A percentile compares a stretch with the other conserved stretches of the same genome.
These are phyloP conservation scores for Aspergillus thermomutatus DNA, from an alignment of 2,329 filamentous ascomycete species.

Conservation along the genomic window DNA sequence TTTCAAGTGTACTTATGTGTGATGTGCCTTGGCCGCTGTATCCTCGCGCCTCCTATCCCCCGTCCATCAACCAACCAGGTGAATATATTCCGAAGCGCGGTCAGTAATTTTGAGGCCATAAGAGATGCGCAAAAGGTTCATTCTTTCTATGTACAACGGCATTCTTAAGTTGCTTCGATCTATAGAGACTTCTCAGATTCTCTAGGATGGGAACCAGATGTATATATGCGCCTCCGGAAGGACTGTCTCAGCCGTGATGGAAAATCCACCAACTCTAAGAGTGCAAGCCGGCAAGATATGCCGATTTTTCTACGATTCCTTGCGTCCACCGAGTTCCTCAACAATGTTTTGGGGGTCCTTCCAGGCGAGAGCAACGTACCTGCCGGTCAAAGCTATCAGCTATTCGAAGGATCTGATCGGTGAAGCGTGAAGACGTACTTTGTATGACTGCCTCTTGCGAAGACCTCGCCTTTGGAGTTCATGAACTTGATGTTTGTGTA, in stretches of 20 bases:
- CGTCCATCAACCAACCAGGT: no score
- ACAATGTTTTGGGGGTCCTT: constrained; percentile 61
- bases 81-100: background rate
- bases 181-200: background rate
- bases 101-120: background rate
- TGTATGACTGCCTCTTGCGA: constrained; percentile 65
- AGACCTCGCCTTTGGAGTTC: constrained; percentile 57
- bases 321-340: constrained; percentile 48
- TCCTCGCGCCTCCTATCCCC: background rate
- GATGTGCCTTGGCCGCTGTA: background rate
- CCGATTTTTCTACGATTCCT: constrained; percentile 8
- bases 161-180: background rate
- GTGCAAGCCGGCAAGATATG: background rate
- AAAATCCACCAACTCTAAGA: background rate
- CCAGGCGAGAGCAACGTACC: constrained; percentile 58
- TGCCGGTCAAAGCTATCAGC: constrained; percentile 18
- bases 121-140: background rate
- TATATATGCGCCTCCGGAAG: background rate
- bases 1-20: no score
- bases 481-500: constrained; percentile 62
- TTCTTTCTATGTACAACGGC: background rate
- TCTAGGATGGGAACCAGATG: background rate
- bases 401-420: background rate
- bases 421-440: constrained; percentile 47
- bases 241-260: background rate